Evolutionary conservation across 768 basidiomycete genomes (phyloP), one percentile per base, ranked within the genome.

Genomic region (Psilocybe azurescens): DNA sequence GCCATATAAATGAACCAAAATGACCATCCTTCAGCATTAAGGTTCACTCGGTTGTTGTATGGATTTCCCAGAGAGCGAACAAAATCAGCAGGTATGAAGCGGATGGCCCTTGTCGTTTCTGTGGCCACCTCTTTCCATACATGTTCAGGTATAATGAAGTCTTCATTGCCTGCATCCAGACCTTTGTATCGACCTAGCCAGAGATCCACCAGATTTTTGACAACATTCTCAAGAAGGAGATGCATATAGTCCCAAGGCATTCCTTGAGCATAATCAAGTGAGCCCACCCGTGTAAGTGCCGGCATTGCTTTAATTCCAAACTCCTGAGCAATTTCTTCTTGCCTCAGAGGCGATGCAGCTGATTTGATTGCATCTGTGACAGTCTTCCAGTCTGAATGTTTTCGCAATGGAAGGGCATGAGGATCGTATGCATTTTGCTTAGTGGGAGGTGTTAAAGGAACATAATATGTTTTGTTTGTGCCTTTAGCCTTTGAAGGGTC

Each of bases 161-260:
- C 56, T 14, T 44, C 41, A 4, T 8, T 32, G 0, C 75, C 75
- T 3, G 64, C 39, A 47, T 79, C 74, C 1, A 79, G 64, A 0
- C 67, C 75, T 57, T 82, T 82, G 70, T 74, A 82, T 1, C 69
- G 59, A 0, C 79, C 79, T 0, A 73, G 78, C 78, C 78, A 83
- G 1, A 78, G 68, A 1, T 62, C 41, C 11, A 82, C 63, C 4
- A 84, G 71, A 47, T 76, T 79, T 18, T 67, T 67, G 33, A 79
- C 52, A 3, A 79, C 53, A 57, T 83, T 83, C 60, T 82, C 79
- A 5, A 28, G 62, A 8, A 83, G 64, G 0, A 80, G 70, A 53
- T 85, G 82, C 79, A 84, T 83, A 67, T 82, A 81, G 49, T 85
- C 81, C 61, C 74, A 76, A 0, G 80, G 83, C 36, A 81, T 77